Conservation (phyloP, 2,329 filamentous ascomycete genomes). For the Akanthomyces dipterigenus region DNA sequence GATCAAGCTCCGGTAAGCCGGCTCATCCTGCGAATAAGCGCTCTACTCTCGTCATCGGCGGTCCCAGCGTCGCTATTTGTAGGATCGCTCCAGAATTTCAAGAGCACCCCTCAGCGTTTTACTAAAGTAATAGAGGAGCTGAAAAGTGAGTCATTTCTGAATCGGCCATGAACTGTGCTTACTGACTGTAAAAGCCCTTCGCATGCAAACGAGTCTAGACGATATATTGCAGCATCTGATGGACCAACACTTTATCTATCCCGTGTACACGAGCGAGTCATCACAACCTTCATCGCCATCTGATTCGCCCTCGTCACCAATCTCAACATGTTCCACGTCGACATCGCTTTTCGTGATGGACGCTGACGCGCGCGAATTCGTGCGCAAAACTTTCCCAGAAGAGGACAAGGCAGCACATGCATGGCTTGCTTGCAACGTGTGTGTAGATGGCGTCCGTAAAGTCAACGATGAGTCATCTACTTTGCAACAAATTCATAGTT, state of each 20-base stretch:
- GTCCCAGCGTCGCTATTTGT: conserved; percentile 19
- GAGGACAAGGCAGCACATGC: conserved; percentile 18
- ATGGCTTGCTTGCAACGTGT: conserved; percentile 21
- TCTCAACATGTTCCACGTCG: conserved; percentile 13
- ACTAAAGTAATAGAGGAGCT: conserved; percentile 14
- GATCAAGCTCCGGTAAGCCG: conserved; percentile 20
- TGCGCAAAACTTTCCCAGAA: conserved; percentile 17
- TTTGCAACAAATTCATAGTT: conserved; percentile 19
- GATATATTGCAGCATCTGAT: conserved; percentile 20
- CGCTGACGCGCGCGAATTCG: conserved; percentile 16
- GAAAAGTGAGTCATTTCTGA: conserved; percentile 10
- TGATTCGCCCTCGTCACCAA: conserved; percentile 12
- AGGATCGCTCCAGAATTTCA: neutral
- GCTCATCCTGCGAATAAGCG: conserved; percentile 19
- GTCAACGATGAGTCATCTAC: conserved; percentile 16
- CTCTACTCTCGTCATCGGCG: conserved; percentile 19
- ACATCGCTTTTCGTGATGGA: conserved; percentile 21
- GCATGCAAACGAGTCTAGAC: conserved; percentile 16
- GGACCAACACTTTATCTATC: conserved; percentile 21
- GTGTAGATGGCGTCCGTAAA: conserved; percentile 18
- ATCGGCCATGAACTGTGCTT: neutral
- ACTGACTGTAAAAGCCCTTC: conserved; percentile 14
- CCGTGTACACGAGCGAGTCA: conserved; percentile 15
- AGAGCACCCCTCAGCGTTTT: conserved; percentile 14
- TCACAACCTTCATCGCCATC: neutral